phyloP scores from a whole-genome alignment of 805 yeast genomes.

The Kluyveromyces wickerhamii region DNA sequence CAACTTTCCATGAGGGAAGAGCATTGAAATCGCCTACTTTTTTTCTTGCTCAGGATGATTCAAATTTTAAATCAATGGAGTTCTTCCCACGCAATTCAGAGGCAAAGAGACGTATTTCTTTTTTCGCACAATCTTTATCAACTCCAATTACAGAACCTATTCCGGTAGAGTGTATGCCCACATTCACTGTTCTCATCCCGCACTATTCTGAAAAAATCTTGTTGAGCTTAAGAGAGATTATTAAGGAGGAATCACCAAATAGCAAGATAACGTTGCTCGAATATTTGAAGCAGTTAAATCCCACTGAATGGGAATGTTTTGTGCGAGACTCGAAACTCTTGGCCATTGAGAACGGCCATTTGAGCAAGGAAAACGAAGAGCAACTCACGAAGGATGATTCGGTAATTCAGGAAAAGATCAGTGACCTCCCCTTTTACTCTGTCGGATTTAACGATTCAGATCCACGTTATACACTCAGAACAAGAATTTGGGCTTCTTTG shows the following conservation, averaged over 20 bases:
- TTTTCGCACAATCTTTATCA: conserved; percentile 83
- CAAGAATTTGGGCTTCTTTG: conserved; percentile 82
- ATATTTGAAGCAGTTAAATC: conserved; percentile 64
- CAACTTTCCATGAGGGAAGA: conserved; percentile 30
- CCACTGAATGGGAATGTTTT: conserved; percentile 74
- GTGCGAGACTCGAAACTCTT: conserved; percentile 66
- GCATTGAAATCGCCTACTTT: conserved; percentile 63
- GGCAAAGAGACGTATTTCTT: conserved; percentile 76
- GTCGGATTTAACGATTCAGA: conserved; percentile 65
- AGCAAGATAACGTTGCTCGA: conserved; percentile 67
- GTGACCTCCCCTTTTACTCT: conserved; percentile 62
- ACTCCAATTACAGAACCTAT: conserved; percentile 75
- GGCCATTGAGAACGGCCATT: conserved; percentile 43
- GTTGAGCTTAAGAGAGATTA: conserved; percentile 67
- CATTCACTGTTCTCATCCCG: conserved; percentile 78
- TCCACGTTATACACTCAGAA: conserved; percentile 56
- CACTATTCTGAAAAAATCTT: conserved; percentile 81
- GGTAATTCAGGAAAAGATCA: conserved; percentile 36
- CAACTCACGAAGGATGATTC: not conserved
- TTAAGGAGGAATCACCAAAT: conserved; percentile 54
- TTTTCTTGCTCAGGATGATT: conserved; percentile 78
- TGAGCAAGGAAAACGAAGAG: conserved; percentile 8
- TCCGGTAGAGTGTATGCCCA: conserved; percentile 63
- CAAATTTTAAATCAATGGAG: conserved; percentile 45
- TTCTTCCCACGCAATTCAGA: conserved; percentile 58